Percentiles rank a stretch among this genome's conserved stretches.
These are phyloP conservation scores for Metroxylon sagu DNA, from an alignment of 176 grass and related monocot species.

Conservation along the genomic window DNA sequence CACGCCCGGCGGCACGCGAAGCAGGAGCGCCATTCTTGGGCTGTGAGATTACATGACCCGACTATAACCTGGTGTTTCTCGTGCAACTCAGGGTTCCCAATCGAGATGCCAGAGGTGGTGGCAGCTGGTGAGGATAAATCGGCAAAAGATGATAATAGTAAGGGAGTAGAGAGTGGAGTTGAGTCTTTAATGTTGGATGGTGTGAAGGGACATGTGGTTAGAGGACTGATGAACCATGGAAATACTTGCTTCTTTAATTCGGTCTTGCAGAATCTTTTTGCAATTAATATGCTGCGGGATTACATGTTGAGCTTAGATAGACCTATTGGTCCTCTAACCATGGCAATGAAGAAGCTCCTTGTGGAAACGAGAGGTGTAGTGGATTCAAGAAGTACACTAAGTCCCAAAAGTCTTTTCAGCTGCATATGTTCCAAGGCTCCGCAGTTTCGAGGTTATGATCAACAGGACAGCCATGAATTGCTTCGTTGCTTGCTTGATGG, in stretches of 20 bases:
- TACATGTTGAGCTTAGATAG: constrained; percentile 52
- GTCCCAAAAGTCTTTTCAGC: constrained; percentile 80
- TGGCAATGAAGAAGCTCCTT: constrained; percentile 79
- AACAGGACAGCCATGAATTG: constrained; percentile 97
- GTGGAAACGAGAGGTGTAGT: constrained; percentile 55
- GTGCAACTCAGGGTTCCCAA: constrained; percentile 43
- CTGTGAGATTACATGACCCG: constrained; percentile 35
- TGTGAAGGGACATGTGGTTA: constrained; percentile 39
- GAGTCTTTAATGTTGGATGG: constrained; percentile 10
- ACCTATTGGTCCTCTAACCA: constrained; percentile 41
- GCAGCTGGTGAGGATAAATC: constrained; percentile 21
- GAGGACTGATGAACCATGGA: constrained; percentile 77
- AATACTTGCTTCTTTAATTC: constrained; percentile 97
- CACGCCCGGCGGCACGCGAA: constrained; percentile 87
- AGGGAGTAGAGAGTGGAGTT: constrained; percentile 5
- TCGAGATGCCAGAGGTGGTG: constrained; percentile 42
- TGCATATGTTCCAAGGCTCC: constrained; percentile 68
- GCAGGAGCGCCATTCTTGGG: constrained; percentile 76
- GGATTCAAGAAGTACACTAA: constrained; percentile 52
- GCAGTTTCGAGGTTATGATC: constrained; percentile 77
- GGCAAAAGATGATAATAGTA: constrained; percentile 6
- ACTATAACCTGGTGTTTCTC: constrained; percentile 59
- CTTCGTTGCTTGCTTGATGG: constrained; percentile 91
- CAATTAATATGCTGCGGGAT: constrained; percentile 57
- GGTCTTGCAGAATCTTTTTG: constrained; percentile 71